Evolutionary conservation across 345 rosid species (phyloP), one percentile per base, ranked within the genome.

Genomic region (Acer saccharum): DNA sequence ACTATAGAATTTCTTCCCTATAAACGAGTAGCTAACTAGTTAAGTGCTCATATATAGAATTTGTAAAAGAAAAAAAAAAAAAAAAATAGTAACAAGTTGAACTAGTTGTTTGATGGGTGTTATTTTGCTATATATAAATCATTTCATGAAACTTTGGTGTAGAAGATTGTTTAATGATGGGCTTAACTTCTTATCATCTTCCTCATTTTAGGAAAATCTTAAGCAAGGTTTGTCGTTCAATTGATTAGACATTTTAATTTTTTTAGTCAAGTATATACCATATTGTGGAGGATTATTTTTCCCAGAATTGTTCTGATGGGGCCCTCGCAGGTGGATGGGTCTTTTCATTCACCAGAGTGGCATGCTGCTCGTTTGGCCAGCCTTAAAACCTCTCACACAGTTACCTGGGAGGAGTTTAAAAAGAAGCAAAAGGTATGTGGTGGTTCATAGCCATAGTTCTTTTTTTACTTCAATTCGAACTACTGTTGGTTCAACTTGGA

Each of bases 341-440:
- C 99, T 84, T 96, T 96, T 94, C 99, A 94, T 94, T 90, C 98
- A 88, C 99, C 99, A 96, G 98, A 87, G 88, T 96, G 99, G 99
- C 99, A 94, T 91, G 99, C 99, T 91, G 98, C 99, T 87, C 99
- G 98, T 86, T 89, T 96, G 91, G 98, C 97, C 68, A 88, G 95
- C 88, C 99, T 94, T 80, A 94, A 91, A 79, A 97, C 98, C 48
- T 90, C 99, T 60, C 94, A 92, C 71, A 94, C 99, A 0, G 64
- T 97, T 72, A 94, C 99, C 58, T 96, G 98, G 98, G 99, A 96
- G 84, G 98, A 92, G 81, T 92, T 80, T 80, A 96, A 94, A 78
- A 81, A 75, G 88, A 94, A 96, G 86, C 97, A 92, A 76, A 94
- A 93, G 95, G 99, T 96, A 83, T 78, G 25, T 20, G 68, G 46